A percentile compares a stretch with the other conserved stretches of the same genome.
Conservation (phyloP, 768 basidiomycete genomes). For the Lactarius evosmus region DNA sequence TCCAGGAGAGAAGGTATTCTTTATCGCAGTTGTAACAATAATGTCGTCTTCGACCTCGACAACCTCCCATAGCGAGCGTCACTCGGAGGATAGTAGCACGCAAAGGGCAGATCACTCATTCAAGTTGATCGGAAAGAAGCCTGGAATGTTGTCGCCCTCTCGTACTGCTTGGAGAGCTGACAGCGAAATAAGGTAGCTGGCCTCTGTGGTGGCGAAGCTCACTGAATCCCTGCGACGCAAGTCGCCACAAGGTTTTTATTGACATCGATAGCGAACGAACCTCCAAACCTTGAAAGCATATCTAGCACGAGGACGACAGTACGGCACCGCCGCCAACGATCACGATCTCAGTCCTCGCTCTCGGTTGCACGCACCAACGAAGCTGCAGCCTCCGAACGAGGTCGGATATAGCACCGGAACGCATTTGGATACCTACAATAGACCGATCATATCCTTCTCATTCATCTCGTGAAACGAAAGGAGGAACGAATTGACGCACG, state of each 20-base stretch:
- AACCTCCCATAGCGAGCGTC: slow-evolving; percentile 61
- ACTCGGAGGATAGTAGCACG: slow-evolving; percentile 63
- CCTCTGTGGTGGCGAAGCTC: no score
- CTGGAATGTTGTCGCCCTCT: slow-evolving; percentile 91
- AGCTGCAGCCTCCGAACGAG: neutral
- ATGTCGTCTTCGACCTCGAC: slow-evolving; percentile 91
- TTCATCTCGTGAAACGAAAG: neutral
- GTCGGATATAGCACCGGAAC: neutral
- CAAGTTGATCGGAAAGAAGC: slow-evolving; percentile 92
- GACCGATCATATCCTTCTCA: neutral
- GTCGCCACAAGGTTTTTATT: no score
- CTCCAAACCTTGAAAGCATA: no score
- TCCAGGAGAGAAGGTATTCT: slow-evolving; percentile 42
- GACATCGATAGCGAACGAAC: no score
- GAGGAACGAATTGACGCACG: neutral
- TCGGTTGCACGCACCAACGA: neutral
- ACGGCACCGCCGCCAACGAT: no score
- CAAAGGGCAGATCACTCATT: slow-evolving; percentile 81
- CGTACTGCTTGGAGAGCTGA: slow-evolving; percentile 93
- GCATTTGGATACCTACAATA: neutral
- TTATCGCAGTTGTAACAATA: slow-evolving; percentile 75
- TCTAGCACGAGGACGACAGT: no score
- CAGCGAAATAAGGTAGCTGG: no score
- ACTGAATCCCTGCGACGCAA: no score
- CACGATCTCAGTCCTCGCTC: no score